Percentiles rank a stretch among this genome's conserved stretches.
phyloP scores from a whole-genome alignment of 169 alveolate genomes.

The Sarcocystis neurona region DNA sequence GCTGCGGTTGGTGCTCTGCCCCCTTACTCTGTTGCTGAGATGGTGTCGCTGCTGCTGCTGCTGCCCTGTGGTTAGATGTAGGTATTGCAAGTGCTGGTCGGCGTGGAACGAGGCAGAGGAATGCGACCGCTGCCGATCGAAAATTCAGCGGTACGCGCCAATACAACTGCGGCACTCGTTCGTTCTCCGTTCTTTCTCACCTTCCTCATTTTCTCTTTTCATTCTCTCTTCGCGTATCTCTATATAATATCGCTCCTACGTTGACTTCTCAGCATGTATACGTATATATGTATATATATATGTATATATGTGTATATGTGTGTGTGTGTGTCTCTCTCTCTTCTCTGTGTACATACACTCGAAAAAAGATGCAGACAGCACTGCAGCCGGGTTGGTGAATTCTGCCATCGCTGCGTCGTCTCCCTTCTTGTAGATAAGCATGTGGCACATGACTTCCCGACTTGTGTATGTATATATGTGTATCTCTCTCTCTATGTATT shows the following conservation, averaged over 20 bases:
- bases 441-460: too few relatives aligned
- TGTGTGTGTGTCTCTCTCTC: not conserved
- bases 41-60: not conserved
- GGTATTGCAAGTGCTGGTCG: slow-evolving; percentile 37
- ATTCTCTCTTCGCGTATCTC: not conserved
- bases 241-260: not conserved
- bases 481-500: too few relatives aligned
- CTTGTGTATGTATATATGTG: too few relatives aligned
- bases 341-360: too few relatives aligned
- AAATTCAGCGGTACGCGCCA: not conserved
- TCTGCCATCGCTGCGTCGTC: too few relatives aligned
- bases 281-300: too few relatives aligned
- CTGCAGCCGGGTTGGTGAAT: too few relatives aligned
- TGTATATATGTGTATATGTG: too few relatives aligned
- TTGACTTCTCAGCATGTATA: not conserved
- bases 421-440: too few relatives aligned
- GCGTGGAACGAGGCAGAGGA: slow-evolving; percentile 36
- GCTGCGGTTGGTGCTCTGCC: too few relatives aligned
- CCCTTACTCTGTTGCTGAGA: not conserved
- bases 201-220: not conserved
- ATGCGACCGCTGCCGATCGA: slow-evolving; percentile 19
- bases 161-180: not conserved
- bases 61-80: not conserved
- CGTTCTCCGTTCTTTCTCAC: not conserved
- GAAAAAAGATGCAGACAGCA: too few relatives aligned